Evolutionary conservation across 805 yeast species (phyloP).

Genomic region (Saccharomycopsis selenospora): DNA sequence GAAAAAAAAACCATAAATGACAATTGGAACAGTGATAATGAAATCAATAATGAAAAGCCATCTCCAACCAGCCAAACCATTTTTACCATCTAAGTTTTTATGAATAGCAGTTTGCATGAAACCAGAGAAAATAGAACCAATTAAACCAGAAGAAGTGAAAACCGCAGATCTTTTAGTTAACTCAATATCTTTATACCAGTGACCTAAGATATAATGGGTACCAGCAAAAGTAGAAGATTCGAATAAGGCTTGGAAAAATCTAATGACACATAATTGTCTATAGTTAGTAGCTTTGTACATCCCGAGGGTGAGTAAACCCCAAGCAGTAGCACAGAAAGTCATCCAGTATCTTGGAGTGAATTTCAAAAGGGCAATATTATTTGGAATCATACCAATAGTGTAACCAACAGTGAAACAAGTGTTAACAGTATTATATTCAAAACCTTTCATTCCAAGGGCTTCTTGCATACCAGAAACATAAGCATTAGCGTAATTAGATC

Average conservation of each 20-base stretch:
- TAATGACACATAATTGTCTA: conserved; percentile 45
- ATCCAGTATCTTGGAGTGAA: conserved; percentile 53
- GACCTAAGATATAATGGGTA: conserved; percentile 46
- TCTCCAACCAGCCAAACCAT: conserved; percentile 56
- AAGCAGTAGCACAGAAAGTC: conserved; percentile 43
- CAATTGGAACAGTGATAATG: conserved; percentile 49
- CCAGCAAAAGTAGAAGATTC: conserved; percentile 54
- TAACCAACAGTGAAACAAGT: conserved; percentile 57
- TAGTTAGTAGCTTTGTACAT: conserved; percentile 41
- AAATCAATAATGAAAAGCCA: conserved; percentile 64
- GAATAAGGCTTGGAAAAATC: conserved; percentile 55
- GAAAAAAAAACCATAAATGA: conserved; percentile 41
- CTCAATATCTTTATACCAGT: conserved; percentile 46
- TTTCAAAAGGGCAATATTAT: conserved; percentile 44
- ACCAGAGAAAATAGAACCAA: conserved; percentile 49
- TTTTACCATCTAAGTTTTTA: conserved; percentile 37
- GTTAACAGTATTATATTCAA: conserved; percentile 44
- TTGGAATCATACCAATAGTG: conserved; percentile 54
- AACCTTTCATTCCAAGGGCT: conserved; percentile 40
- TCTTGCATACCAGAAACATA: conserved; percentile 65
- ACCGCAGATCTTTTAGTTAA: conserved; percentile 45
- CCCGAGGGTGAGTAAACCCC: conserved; percentile 52
- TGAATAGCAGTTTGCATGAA: conserved; percentile 53
- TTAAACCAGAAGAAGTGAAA: conserved; percentile 46
- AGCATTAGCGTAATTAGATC: conserved; percentile 49